Conservation (phyloP, 805 yeast species). For the Kregervanrija pseudodelftensis region DNA sequence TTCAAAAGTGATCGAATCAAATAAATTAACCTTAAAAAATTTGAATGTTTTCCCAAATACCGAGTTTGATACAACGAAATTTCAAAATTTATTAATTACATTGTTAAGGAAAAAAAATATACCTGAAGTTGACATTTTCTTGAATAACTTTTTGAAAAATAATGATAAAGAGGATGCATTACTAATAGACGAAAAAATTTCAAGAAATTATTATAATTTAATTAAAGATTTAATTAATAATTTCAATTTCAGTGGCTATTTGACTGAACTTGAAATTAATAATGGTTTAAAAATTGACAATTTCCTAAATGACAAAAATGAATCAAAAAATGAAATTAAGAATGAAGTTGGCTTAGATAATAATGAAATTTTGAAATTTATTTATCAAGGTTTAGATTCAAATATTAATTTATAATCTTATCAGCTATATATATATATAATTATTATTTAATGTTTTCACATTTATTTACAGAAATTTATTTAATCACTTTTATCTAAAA, state of each 20-base stretch:
- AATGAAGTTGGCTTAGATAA: conserved; percentile 22
- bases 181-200: conserved; percentile 47
- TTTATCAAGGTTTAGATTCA: conserved; percentile 37
- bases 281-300: conserved; percentile 18
- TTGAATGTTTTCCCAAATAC: conserved; percentile 83
- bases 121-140: conserved; percentile 91
- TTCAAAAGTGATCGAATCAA: conserved; percentile 58
- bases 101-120: conserved; percentile 77
- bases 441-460: background rate
- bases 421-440: background rate
- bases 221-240: conserved; percentile 40
- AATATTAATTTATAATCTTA: conserved; percentile 2
- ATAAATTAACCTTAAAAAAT: conserved; percentile 48
- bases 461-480: conserved; percentile 4
- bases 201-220: too few species aligned
- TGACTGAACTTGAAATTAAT: conserved; percentile 43
- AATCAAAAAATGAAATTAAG: background rate
- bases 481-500: conserved; percentile 7
- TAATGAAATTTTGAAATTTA: conserved; percentile 35
- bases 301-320: conserved; percentile 5
- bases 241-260: conserved; percentile 56
- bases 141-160: conserved; percentile 27
- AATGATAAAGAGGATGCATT: conserved; percentile 1
- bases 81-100: conserved; percentile 77
- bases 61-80: conserved; percentile 77